Evolutionary conservation across 2,329 filamentous ascomycete genomes (phyloP).

Genomic region (Coniochaeta sp.): DNA sequence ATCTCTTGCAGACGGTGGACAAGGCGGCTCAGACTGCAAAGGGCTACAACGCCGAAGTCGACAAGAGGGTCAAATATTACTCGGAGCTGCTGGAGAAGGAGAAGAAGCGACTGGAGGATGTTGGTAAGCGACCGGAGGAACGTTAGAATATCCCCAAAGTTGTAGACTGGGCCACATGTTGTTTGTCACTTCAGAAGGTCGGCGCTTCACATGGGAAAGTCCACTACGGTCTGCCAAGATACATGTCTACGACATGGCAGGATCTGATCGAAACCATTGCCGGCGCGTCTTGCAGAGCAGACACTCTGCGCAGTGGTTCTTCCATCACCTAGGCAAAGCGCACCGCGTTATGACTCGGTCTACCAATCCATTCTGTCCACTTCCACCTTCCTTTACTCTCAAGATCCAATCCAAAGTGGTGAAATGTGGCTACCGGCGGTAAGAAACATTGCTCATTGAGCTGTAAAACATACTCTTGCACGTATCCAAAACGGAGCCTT

Average conservation of each 20-base stretch:
- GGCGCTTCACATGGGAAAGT: not conserved
- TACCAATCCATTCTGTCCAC: too few species aligned
- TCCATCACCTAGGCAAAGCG: too few species aligned
- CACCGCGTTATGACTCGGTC: too few species aligned
- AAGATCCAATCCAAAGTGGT: not conserved
- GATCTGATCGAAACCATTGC: too few species aligned
- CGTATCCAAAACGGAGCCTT: conserved; percentile 65
- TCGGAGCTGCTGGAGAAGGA: conserved; percentile 16
- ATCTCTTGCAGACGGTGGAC: not conserved
- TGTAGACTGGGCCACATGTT: not conserved
- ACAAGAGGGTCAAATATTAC: conserved; percentile 9
- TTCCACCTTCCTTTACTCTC: not conserved
- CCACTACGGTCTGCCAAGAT: not conserved
- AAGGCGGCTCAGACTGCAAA: conserved; percentile 5
- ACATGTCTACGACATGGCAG: not conserved
- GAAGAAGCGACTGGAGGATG: conserved; percentile 11
- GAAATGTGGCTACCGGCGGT: conserved; percentile 65
- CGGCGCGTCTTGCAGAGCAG: too few species aligned
- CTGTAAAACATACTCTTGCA: conserved; percentile 46
- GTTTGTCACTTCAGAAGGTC: not conserved
- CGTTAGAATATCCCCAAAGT: not conserved
- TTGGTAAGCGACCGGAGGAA: conserved; percentile 13
- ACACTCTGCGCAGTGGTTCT: too few species aligned
- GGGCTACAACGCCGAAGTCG: conserved; percentile 16
- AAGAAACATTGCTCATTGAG: conserved; percentile 61